A percentile compares a stretch with the other conserved stretches of the same genome.
These are phyloP conservation scores for Sporothrix protearum DNA, from an alignment of 2,329 filamentous ascomycete species.

Conservation along the genomic window DNA sequence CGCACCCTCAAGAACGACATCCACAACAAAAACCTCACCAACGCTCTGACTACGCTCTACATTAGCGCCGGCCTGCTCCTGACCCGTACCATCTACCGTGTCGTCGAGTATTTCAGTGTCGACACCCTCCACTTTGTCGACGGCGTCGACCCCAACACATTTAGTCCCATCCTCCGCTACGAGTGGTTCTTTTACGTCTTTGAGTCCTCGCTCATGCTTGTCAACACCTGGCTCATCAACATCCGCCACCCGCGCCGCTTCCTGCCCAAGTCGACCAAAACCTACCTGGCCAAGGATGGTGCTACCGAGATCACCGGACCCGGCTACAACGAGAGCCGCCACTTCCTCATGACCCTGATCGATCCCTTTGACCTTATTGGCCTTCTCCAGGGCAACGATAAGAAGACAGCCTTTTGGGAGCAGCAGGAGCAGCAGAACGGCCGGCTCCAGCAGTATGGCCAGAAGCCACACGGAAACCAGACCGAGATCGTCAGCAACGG, in stretches of 20 bases:
- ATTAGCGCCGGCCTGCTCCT: constrained; percentile 48
- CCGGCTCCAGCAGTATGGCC: neutral
- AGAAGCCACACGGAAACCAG: neutral
- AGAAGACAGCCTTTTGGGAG: constrained; percentile 31
- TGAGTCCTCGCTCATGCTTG: constrained; percentile 52
- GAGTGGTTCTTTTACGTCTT: constrained; percentile 61
- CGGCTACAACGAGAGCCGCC: constrained; percentile 48
- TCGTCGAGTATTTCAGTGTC: constrained; percentile 57
- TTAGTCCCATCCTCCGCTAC: constrained; percentile 50
- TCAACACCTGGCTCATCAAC: constrained; percentile 50
- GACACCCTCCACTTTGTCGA: constrained; percentile 53
- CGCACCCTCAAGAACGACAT: constrained; percentile 41
- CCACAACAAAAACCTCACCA: constrained; percentile 35
- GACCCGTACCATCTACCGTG: constrained; percentile 54
- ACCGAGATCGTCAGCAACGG: neutral
- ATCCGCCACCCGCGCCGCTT: constrained; percentile 49
- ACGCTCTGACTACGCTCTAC: constrained; percentile 49
- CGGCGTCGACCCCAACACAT: constrained; percentile 56
- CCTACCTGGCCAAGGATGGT: constrained; percentile 51
- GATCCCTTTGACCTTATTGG: constrained; percentile 35
- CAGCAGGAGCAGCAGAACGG: constrained; percentile 3
- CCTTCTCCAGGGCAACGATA: constrained; percentile 28
- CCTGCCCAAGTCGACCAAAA: constrained; percentile 47
- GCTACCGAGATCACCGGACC: constrained; percentile 47
- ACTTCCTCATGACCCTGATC: constrained; percentile 41